phyloP scores from a whole-genome alignment of 306 rosid species.

The Vachellia pachyceras region DNA sequence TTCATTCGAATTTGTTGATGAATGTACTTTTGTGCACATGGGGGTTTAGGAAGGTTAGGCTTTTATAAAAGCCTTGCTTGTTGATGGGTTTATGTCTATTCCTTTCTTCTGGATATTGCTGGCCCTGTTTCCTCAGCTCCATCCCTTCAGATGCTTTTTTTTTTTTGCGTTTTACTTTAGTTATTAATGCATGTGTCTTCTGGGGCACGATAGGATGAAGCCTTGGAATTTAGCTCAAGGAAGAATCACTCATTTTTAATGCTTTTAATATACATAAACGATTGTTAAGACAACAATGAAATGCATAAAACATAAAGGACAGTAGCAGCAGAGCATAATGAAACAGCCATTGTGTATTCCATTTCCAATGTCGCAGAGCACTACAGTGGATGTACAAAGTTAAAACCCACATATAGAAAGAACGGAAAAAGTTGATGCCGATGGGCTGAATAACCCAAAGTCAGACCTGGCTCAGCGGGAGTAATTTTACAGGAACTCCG shows the following conservation, averaged over 20 bases:
- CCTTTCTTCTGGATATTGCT: conserved; percentile 46
- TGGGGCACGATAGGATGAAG: neutral
- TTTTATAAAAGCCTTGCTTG: conserved; percentile 71
- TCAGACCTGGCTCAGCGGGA: too few relatives aligned
- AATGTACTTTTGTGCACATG: conserved; percentile 77
- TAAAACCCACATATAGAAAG: too few relatives aligned
- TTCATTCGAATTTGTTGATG: conserved; percentile 40
- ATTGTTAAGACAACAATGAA: too few relatives aligned
- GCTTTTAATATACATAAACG: too few relatives aligned
- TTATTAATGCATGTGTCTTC: conserved; percentile 17
- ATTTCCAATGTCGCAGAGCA: too few relatives aligned
- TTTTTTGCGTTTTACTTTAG: conserved; percentile 28
- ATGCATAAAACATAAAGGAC: too few relatives aligned
- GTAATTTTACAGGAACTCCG: too few relatives aligned
- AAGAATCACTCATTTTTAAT: neutral
- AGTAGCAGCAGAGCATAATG: too few relatives aligned
- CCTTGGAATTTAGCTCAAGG: neutral
- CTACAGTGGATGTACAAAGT: too few relatives aligned
- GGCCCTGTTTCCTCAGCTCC: conserved; percentile 30
- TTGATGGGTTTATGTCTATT: conserved; percentile 63
- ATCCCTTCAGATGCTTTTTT: conserved; percentile 22
- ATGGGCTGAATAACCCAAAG: too few relatives aligned
- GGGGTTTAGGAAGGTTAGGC: conserved; percentile 59
- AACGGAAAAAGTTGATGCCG: too few relatives aligned
- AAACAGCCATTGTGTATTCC: too few relatives aligned